Base-by-base conservation (phyloP, 2,329 filamentous ascomycete species). In the Mollisia scopiformis region DNA sequence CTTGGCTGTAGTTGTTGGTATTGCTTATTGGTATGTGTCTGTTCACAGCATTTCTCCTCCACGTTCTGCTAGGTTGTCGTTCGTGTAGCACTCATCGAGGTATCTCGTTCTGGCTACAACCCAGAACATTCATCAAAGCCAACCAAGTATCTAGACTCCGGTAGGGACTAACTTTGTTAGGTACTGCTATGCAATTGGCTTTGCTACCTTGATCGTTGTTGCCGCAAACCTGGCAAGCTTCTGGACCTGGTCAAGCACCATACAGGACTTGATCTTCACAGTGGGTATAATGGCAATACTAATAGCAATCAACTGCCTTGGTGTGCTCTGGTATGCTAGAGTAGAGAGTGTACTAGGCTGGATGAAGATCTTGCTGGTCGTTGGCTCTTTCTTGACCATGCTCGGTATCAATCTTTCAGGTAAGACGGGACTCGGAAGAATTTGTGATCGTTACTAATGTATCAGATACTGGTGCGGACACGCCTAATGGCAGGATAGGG, bases 1-100 rank as follows among this genome's bases (percentile, higher is more conserved):
- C 31, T 53, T 77, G 13, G 75, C 73, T 0, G 71, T 71, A n/a
- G 68, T 72, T 6, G 68, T 75, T 8, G 74, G 75, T 6, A 59
- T 75, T 6, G 68, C 70, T 39, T 75, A 76, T 62, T 76, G 74
- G 75, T 75, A 57, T 41, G 55, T 35, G 21, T 25, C 13, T 28
- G n/a, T 37, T 37, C n/a, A 8, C 16, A 13, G 31, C 5, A 28
- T 3, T 41, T 10, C 21, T n/a, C n/a, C n/a, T n/a, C n/a, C n/a
- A n/a, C n/a, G n/a, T n/a, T n/a, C n/a, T n/a, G n/a, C n/a, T n/a
- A n/a, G n/a, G n/a, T n/a, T n/a, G n/a, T n/a, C n/a, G n/a, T n/a
- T n/a, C n/a, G n/a, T n/a, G n/a, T n/a, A n/a, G n/a, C n/a, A n/a
- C n/a, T n/a, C n/a, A n/a, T n/a, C n/a, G n/a, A n/a, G n/a, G n/a